Evolutionary conservation across 2,329 filamentous ascomycete genomes (phyloP).

Genomic region (Mariannaea elegans): DNA sequence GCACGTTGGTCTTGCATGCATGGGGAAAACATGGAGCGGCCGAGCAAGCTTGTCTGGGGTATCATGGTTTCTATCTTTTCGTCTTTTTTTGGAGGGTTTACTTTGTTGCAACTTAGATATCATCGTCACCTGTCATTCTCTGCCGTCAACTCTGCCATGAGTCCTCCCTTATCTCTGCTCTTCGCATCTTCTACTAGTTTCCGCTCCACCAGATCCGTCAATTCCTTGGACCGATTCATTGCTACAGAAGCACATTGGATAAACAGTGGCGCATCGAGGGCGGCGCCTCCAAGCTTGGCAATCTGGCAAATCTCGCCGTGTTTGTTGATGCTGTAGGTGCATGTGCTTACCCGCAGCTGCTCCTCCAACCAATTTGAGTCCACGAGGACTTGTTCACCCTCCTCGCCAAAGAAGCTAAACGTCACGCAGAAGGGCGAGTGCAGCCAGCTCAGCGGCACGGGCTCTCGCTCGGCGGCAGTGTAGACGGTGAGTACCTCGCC

Average conservation of each 20-base stretch:
- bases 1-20: slow-evolving; percentile 25
- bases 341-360: slow-evolving; percentile 75
- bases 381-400: slow-evolving; percentile 72
- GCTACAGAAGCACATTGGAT: slow-evolving; percentile 80
- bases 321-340: slow-evolving; percentile 86
- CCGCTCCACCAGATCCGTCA: slow-evolving; percentile 77
- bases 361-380: slow-evolving; percentile 80
- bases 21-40: slow-evolving; percentile 24
- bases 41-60: slow-evolving; percentile 33
- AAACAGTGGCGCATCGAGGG: slow-evolving; percentile 81
- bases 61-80: slow-evolving; percentile 41
- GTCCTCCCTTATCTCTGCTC: slow-evolving; percentile 78
- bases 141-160: slow-evolving; percentile 79
- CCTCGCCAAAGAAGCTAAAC: slow-evolving; percentile 82
- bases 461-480: slow-evolving; percentile 84
- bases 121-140: slow-evolving; percentile 76
- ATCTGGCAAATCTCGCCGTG: slow-evolving; percentile 92
- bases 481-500: slow-evolving; percentile 87
- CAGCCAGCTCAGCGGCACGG: slow-evolving; percentile 87
- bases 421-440: slow-evolving; percentile 93
- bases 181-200: slow-evolving; percentile 81
- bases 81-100: slow-evolving; percentile 23
- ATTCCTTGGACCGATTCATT: slow-evolving; percentile 80
- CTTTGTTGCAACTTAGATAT: slow-evolving; percentile 23
- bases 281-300: slow-evolving; percentile 85